Evolutionary conservation across 1,284 basidiomycete species (phyloP).

Genomic region (Ceratobasidium papillatum): DNA sequence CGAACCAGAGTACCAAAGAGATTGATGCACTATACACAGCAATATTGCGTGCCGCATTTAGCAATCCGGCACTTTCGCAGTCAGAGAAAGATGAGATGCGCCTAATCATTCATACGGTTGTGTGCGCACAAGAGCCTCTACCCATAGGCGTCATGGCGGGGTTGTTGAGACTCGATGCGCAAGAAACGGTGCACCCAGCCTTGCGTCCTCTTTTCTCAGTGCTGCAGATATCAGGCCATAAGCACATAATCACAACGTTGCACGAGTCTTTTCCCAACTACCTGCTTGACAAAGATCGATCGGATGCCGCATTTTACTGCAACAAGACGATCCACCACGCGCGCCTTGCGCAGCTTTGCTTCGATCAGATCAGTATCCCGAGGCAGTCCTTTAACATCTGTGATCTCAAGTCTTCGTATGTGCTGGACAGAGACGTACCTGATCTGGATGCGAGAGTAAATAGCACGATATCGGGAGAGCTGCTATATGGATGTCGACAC

Average conservation of each 20-base stretch:
- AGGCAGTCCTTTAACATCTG: constrained; percentile 7
- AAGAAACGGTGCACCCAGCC: background rate
- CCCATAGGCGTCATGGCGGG: background rate
- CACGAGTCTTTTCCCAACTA: constrained; percentile 11
- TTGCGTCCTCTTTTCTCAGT: background rate
- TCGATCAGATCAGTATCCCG: background rate
- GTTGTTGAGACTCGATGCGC: background rate
- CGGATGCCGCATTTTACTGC: background rate
- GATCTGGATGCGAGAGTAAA: background rate
- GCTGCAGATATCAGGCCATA: background rate
- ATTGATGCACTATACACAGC: background rate
- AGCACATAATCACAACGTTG: background rate
- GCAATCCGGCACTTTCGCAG: no score
- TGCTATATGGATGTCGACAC: background rate
- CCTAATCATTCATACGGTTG: background rate
- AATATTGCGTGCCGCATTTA: background rate
- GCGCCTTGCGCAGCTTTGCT: background rate
- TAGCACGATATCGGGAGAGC: background rate
- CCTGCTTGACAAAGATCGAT: background rate
- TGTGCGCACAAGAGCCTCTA: background rate
- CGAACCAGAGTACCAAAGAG: background rate
- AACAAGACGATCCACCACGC: background rate
- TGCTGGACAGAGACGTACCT: background rate
- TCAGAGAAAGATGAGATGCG: background rate
- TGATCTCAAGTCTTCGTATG: background rate